phyloP scores from a whole-genome alignment of 805 yeast genomes.

The Wickerhamomyces chaumierensis region DNA sequence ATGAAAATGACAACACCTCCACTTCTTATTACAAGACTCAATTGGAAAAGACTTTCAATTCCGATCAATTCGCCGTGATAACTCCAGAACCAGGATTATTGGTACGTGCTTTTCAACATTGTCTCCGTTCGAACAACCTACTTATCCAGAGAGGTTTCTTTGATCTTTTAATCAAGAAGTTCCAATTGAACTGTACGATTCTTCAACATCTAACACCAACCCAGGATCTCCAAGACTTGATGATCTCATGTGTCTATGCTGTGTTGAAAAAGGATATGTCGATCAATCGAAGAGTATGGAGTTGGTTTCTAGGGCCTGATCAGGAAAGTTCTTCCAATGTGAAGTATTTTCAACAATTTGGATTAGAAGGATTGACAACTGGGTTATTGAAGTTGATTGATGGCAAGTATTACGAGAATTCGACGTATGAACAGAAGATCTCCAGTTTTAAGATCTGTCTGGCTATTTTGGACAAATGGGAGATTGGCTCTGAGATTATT shows the following conservation, averaged over 20 bases:
- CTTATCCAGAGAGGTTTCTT: conserved; percentile 82
- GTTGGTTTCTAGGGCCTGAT: conserved; percentile 84
- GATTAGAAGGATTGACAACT: conserved; percentile 33
- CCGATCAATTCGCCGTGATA: conserved; percentile 50
- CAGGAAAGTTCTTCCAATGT: conserved; percentile 6
- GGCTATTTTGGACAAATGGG: conserved; percentile 89
- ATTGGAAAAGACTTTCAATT: conserved; percentile 20
- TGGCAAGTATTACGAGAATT: conserved; percentile 16
- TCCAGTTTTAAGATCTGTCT: conserved; percentile 54
- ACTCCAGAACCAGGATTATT: conserved; percentile 73
- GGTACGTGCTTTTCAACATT: conserved; percentile 60
- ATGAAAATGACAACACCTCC: conserved; percentile 6
- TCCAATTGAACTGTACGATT: conserved; percentile 54
- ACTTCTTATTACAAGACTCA: conserved; percentile 16
- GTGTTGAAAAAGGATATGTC: conserved; percentile 87
- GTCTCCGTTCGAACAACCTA: conserved; percentile 54
- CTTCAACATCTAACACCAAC: conserved; percentile 34
- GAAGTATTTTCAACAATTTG: conserved; percentile 48
- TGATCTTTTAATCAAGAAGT: conserved; percentile 59
- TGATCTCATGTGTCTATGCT: conserved; percentile 54
- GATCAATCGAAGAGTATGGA: conserved; percentile 86
- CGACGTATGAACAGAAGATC: conserved; percentile 24
- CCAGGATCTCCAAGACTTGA: conserved; percentile 44
- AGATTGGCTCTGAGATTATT: conserved; percentile 66
- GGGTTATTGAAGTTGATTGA: conserved; percentile 43